Evolutionary conservation across 108 stramenopile genomes (phyloP), one percentile per base, ranked within the genome.

Genomic region (Nitzschia putrida): DNA sequence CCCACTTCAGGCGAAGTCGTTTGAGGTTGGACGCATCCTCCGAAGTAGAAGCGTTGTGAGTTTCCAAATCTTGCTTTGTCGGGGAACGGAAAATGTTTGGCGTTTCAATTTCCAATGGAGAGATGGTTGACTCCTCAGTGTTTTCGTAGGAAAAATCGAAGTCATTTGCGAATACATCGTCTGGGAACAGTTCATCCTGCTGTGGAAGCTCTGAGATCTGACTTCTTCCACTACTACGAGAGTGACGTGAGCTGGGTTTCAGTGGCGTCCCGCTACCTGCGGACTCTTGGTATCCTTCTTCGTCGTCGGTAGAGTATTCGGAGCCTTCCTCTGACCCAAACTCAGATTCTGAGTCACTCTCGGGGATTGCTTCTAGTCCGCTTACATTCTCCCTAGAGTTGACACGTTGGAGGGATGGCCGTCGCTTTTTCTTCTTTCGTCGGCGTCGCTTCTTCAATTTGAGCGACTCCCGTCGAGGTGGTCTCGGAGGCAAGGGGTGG

Each of bases 281-380:
- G 3, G 47, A 49, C 47, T 16, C 14, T 49, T 49, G 47, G 18
- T 49, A 49, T 1, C 47, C 18, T 18, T 16, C 47, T 3, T 49
- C 47, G 12, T 59, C 58, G 20, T 59, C 58, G 34, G 61, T 63
- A 9, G 61, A 63, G 23, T 63, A 63, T 18, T 63, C 42, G 18
- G 61, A 63, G 4, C 44, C 58, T 10, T 21, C 58, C 38, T 34
- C 38, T 9, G 58, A 59, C 6, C 29, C 58, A 23, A 63, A 47
- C 22, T 45, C 44, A 43, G 44, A 63, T 22, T 63, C 61, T 2
- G 29, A 11, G 7, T n/a, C 29, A 6, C 22, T 63, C 40, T 63
- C 61, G 18, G 44, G 61, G 23, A 63, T 63, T 23, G 61, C 61
- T 47, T 63, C 61, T 43, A 63, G 23, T 11, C 43, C 18, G 23